Conservation (phyloP, 345 rosid genomes). For the Brassica carinata region DNA sequence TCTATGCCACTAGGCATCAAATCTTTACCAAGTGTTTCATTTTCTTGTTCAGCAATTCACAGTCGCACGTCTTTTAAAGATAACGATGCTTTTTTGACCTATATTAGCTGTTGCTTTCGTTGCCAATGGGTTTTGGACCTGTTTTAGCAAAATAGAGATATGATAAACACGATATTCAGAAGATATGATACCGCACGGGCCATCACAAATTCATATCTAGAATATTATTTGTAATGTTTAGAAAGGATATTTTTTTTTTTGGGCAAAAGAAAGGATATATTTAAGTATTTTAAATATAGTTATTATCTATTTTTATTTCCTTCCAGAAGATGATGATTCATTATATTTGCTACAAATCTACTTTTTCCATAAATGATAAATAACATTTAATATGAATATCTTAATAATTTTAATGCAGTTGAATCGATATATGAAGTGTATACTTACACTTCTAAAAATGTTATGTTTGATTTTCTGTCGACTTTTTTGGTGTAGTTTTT, state of each 20-base stretch:
- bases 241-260: not conserved
- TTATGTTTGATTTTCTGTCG: not conserved
- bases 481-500: not conserved
- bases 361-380: not conserved
- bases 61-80: constrained; percentile 28
- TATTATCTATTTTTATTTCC: not conserved
- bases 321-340: not conserved
- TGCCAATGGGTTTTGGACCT: not conserved
- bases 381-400: not conserved
- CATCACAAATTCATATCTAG: not conserved
- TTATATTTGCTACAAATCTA: not conserved
- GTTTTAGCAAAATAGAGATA: not conserved
- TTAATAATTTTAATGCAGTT: not conserved
- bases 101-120: constrained; percentile 15
- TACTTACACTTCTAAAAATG: not conserved
- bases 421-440: not conserved
- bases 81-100: not conserved
- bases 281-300: not conserved
- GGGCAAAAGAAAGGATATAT: not conserved
- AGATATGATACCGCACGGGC: not conserved
- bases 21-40: constrained; percentile 24
- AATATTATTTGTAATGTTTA: not conserved
- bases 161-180: not conserved
- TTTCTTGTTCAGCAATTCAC: constrained; percentile 2
- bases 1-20: constrained; percentile 24